Base-by-base conservation (phyloP, 1,284 basidiomycete genomes). In the Marasmius fiardii region DNA sequence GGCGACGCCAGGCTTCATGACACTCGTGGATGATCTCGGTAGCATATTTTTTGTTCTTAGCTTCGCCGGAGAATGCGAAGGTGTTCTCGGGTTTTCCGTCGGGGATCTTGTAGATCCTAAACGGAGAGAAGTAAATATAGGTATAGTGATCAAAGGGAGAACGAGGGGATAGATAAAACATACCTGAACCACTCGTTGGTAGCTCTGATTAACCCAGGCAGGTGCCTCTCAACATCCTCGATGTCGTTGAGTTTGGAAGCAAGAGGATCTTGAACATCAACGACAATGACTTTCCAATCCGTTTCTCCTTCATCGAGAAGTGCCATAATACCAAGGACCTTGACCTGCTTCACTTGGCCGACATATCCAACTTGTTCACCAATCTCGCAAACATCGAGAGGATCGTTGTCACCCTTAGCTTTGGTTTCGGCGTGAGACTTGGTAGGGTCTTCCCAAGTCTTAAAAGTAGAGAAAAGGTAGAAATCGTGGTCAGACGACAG, bases 241-340 rank as follows among this genome's bases (percentile, higher is more conserved):
- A 99, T 94, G 75, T 99, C 97, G 77, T 99, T 99, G 70, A 99
- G 84, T 76, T 96, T 94, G 68, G 90, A 79, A 33, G 97, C 97
- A 60, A 99, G 88, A 50, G 97, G 97, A 74, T 99, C 97, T 68
- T 90, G 88, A 66, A 98, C 85, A 71, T 99, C 97, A 64, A 99
- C 94, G 69, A 97, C 97, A 70, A 97, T 86, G 77, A 97, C 91
- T 77, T 98, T 98, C 95, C 95, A 98, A 81, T 98, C 95, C 65
- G 95, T 98, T 80, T 98, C 95, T 66, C 95, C 95, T 74, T 98
- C 95, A 69, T 98, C 95, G 64, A 98, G 87, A 57, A 99, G 83
- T 54, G 97, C 97, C 96, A 99, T 99, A 82, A 99, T 97, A 65
- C 97, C 97, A 69, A 99, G 93, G 61, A 99, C 93, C 82, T 99